Evolutionary conservation across 2,329 filamentous ascomycete genomes (phyloP).

Genomic region (Rhinocladiella similis): DNA sequence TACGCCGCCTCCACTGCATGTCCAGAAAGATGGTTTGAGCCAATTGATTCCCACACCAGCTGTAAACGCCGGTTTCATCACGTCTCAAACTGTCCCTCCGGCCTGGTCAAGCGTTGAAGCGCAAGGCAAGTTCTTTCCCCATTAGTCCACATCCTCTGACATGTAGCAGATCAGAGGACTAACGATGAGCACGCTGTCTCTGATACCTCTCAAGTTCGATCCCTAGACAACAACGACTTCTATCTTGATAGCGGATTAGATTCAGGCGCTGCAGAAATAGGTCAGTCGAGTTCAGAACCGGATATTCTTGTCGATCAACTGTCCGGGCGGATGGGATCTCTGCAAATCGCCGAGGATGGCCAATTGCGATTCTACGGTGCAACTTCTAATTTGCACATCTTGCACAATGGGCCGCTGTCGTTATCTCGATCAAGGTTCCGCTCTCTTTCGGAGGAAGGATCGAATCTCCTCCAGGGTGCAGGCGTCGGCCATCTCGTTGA

Average conservation of each 20-base stretch:
- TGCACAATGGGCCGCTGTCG: constrained; percentile 21
- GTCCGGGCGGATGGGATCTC: constrained; percentile 22
- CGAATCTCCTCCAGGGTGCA: constrained; percentile 12
- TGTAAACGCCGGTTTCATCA: neutral
- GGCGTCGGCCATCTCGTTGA: constrained; percentile 23
- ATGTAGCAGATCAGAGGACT: neutral
- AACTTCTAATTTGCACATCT: constrained; percentile 27
- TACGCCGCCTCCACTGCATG: constrained; percentile 11
- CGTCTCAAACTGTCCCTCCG: too few relatives aligned
- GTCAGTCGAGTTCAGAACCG: constrained; percentile 1
- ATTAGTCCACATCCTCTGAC: neutral
- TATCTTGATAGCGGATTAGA: constrained; percentile 10
- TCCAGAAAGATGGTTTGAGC: neutral
- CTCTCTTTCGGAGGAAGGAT: constrained; percentile 12
- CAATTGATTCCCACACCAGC: neutral
- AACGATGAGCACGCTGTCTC: neutral
- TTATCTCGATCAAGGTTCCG: constrained; percentile 22
- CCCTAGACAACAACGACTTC: neutral
- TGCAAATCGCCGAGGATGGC: constrained; percentile 27
- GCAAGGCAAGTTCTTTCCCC: neutral
- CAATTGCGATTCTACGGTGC: constrained; percentile 28
- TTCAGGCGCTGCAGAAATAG: neutral
- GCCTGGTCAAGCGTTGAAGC: neutral
- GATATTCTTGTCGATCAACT: constrained; percentile 17
- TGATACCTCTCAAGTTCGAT: neutral